Percentiles rank a stretch among this genome's conserved stretches.
Evolutionary conservation across 345 rosid genomes (phyloP).

Genomic region (Euclidium syriacum): DNA sequence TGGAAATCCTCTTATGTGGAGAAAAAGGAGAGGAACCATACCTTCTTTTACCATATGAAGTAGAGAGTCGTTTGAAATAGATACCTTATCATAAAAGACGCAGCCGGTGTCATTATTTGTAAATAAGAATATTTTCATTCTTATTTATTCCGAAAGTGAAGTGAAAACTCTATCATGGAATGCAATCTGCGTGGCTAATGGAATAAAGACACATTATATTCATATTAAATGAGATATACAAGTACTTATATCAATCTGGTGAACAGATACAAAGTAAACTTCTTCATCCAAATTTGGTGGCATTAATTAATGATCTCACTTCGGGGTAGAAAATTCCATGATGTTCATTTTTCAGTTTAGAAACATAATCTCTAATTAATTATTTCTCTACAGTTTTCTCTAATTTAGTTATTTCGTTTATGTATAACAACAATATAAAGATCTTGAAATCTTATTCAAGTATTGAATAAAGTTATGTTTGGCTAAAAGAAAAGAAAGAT

Average conservation of each 20-base stretch:
- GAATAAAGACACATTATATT: not conserved
- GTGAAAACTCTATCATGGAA: not conserved
- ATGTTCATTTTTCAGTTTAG: not conserved
- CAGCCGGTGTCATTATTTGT: too few relatives aligned
- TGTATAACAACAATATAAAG: not conserved
- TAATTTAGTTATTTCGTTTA: not conserved
- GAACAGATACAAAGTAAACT: not conserved
- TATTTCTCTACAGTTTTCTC: not conserved
- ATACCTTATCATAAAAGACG: too few relatives aligned
- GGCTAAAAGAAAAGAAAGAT: constrained; percentile 1
- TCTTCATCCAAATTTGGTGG: constrained; percentile 10
- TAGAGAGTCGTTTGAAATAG: too few relatives aligned
- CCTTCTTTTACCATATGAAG: too few relatives aligned
- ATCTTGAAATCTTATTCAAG: constrained; percentile 1
- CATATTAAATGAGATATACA: constrained; percentile 9
- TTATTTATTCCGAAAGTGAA: constrained; percentile 13
- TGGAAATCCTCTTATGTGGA: too few relatives aligned
- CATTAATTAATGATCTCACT: constrained; percentile 1
- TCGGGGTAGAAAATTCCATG: not conserved
- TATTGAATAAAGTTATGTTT: not conserved
- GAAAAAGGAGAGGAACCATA: too few relatives aligned
- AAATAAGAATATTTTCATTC: too few relatives aligned
- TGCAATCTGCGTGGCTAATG: not conserved
- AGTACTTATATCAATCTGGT: constrained; percentile 4
- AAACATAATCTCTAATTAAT: not conserved